Evolutionary conservation across 1,284 basidiomycete species (phyloP), one percentile per base, ranked within the genome.

Genomic region (Apiotrichum akiyoshidainum): DNA sequence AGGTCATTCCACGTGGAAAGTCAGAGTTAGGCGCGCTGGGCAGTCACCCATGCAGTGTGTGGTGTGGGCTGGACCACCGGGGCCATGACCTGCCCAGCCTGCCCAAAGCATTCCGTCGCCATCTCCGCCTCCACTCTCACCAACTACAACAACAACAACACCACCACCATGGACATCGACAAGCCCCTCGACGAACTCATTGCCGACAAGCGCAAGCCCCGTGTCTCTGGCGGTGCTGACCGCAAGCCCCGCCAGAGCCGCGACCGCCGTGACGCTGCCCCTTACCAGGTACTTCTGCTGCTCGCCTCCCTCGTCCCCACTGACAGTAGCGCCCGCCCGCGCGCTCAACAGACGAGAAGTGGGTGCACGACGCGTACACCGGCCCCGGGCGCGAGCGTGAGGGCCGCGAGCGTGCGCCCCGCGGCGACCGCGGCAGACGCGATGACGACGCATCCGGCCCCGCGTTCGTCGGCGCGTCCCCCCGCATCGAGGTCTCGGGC

Each of bases 401-500:
- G 12, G 44, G 58, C 5, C 39, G 59, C 55, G 63, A 55, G 16
- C 55, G 57, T n/a, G 58, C 35, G 22, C 22, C 52, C 2, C 14
- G 54, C 41, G 39, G 60, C n/a, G 59, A 58, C 17, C 52, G 47
- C 13, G 42, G 41, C 42, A 13, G 26, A 2, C 6, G 19, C n/a
- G 33, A 22, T 17, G 41, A 22, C 19, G 50, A 52, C 17, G 54
- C 57, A 14, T 33, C 61, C 9, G 61, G 64, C 14, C 61, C 56
- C 35, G 57, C 64, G 31, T 72, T 71, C 52, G 75, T 69, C 73
- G 55, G 69, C 64, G 65, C 79, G 52, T 85, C 84, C 72, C 84
- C 82, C 58, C 86, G 86, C 71, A 85, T 97, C 65, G 78, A 88
- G 66, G 87, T 97, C 65, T 86, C 88, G 64, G 92, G 92, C 76